phyloP scores from a whole-genome alignment of 163 green algal genomes.

The Volvox carteri region DNA sequence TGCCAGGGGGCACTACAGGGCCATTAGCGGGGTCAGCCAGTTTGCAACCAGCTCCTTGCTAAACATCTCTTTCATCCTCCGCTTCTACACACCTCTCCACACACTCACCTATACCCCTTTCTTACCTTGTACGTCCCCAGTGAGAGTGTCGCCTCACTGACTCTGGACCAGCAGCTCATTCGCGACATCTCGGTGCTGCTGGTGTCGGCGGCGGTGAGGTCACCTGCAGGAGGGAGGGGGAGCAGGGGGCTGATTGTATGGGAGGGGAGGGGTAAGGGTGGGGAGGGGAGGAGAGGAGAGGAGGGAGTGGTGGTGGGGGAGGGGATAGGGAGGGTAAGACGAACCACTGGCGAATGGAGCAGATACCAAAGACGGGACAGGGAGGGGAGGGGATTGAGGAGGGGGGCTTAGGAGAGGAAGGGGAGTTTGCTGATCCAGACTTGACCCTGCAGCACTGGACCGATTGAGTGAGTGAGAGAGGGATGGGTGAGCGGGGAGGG shows the following conservation, averaged over 20 bases:
- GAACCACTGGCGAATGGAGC: too few species aligned
- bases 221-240: background rate
- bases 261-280: background rate
- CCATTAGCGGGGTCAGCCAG: too few species aligned
- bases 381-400: background rate
- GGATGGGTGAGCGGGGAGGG: too few species aligned
- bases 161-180: conserved; percentile 83
- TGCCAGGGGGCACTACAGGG: too few species aligned
- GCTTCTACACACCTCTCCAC: background rate
- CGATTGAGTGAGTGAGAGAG: too few species aligned
- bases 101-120: background rate
- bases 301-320: too few species aligned
- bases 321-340: too few species aligned
- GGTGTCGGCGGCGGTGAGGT: conserved; percentile 74
- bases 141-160: conserved; percentile 69
- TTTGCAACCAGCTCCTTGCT: too few species aligned
- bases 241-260: background rate
- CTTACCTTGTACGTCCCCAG: too few species aligned
- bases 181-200: conserved; percentile 86
- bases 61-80: too few species aligned
- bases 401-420: background rate
- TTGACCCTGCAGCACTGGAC: too few species aligned
- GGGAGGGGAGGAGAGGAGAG: background rate
- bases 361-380: background rate
- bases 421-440: background rate